Base-by-base conservation (phyloP, 1,284 basidiomycete species). In the Cryptococcus sp. region DNA sequence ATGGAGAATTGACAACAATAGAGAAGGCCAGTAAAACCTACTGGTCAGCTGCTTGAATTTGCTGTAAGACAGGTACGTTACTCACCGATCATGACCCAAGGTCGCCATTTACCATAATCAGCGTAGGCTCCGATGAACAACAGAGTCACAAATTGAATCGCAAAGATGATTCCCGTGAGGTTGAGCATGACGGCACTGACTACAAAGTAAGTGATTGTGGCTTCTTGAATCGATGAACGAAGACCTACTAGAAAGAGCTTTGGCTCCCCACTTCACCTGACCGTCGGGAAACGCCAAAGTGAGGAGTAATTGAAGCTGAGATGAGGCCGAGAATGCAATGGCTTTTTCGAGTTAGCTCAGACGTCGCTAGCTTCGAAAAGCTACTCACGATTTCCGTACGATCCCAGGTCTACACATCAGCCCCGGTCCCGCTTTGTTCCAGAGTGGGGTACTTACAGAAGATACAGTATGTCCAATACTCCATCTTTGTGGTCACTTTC, bases 31-130 rank as follows among this genome's bases (percentile, higher is more conserved):
- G n/a, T n/a, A n/a, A n/a, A n/a, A n/a, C n/a, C n/a, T n/a, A n/a
- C n/a, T n/a, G n/a, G n/a, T n/a, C n/a, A n/a, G n/a, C n/a, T n/a
- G n/a, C n/a, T n/a, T n/a, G n/a, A n/a, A n/a, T n/a, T n/a, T n/a
- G n/a, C n/a, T n/a, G n/a, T n/a, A n/a, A n/a, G n/a, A n/a, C n/a
- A n/a, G n/a, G n/a, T n/a, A n/a, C n/a, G n/a, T n/a, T n/a, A n/a
- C n/a, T n/a, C n/a, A 59, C 57, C 31, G 32, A 59, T 59, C 40
- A 59, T 25, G 39, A 63, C 53, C 37, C 54, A 57, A 19, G 61
- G 61, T 21, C 61, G 54, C 59, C 61, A 59, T 9, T 54, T 54
- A 23, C 61, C 61, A 36, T 57, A 63, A 50, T 63, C 61, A 3
- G 61, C 61, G 37, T 58, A 56, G 13, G 50, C 43, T n/a, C 61